Conservation (phyloP, 441 rosid genomes). For the Populus hybrid region DNA sequence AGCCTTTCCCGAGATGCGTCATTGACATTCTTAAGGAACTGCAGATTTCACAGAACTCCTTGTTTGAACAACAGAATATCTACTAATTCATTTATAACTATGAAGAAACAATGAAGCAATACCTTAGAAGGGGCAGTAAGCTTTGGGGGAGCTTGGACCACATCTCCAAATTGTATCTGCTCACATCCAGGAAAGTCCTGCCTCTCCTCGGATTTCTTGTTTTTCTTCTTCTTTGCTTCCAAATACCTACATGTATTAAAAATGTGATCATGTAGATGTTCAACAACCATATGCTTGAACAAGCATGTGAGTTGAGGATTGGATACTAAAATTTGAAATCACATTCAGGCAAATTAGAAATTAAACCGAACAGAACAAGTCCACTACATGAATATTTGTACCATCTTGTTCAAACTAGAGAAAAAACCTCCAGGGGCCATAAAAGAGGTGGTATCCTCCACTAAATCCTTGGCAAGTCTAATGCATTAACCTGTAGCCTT, state of each 20-base stretch:
- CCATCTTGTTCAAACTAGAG: background rate
- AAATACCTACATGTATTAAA: slow-evolving; percentile 43
- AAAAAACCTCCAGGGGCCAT: background rate
- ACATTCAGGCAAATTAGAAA: background rate
- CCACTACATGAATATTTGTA: background rate
- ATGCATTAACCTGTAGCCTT: background rate
- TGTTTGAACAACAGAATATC: background rate
- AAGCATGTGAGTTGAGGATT: background rate
- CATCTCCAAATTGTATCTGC: slow-evolving; percentile 71
- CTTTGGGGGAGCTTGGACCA: slow-evolving; percentile 83
- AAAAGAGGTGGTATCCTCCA: background rate
- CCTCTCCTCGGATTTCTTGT: slow-evolving; percentile 41
- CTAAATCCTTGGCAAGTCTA: background rate
- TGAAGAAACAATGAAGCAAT: background rate
- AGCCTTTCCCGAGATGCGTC: slow-evolving; percentile 67
- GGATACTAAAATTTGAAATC: background rate
- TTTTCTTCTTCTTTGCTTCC: slow-evolving; percentile 61
- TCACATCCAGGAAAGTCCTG: slow-evolving; percentile 65
- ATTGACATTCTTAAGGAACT: slow-evolving; percentile 42
- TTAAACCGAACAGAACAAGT: background rate
- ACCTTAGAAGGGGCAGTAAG: slow-evolving; percentile 69
- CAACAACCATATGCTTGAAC: background rate
- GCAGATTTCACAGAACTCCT: slow-evolving; percentile 17
- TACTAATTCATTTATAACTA: background rate
- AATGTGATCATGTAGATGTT: background rate